Evolutionary conservation across 192 early-diverging fungal species (phyloP), one percentile per base, ranked within the genome.

Genomic region (Backusella tuberculispora): DNA sequence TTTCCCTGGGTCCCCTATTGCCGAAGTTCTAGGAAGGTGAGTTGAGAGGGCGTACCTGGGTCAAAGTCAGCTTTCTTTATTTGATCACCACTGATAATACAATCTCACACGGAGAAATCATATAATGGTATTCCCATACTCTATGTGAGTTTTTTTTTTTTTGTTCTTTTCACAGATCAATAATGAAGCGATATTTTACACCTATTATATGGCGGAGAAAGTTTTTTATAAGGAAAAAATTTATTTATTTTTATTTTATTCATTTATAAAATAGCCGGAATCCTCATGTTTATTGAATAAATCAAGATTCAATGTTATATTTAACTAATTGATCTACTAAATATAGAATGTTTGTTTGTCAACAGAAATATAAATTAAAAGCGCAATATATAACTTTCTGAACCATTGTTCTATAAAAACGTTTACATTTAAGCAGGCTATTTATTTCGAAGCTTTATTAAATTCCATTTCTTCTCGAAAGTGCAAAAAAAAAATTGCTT

Each of bases 221-320:
- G 19, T 19, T 19, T 19, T 53, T 9, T 53, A 19, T 53, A 53
- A 21, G 19, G 50, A 53, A 53, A 53, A 21, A n/a, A n/a, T n/a
- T n/a, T 34, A 1, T 34, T 34, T 34, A 34, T 34, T 53, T 53
- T 7, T 7, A 6, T 53, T 10, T 43, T 42, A 5, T 50, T 50
- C 48, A 21, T 50, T 50, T 50, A 50, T 50, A 19, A 50, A 19
- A 53, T 19, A 6, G 8, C 7, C 29, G 2, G 29, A 34, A 34
- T 24, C 19, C 50, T 53, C 50, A 53, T 53, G 50, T 53, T 19
- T 53, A 53, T 53, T 53, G 50, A 53, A 53, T 53, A 53, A 53
- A 53, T 53, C 50, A 53, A 53, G 50, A 5, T 24, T 9, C 50
- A 53, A 19, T n/a, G n/a, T 53, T 53, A 53, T 53, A 53, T 53